Percentiles rank a stretch among this genome's conserved stretches.
Conservation (phyloP, 1,284 basidiomycete genomes). For the Moesziomyces globuligerus region DNA sequence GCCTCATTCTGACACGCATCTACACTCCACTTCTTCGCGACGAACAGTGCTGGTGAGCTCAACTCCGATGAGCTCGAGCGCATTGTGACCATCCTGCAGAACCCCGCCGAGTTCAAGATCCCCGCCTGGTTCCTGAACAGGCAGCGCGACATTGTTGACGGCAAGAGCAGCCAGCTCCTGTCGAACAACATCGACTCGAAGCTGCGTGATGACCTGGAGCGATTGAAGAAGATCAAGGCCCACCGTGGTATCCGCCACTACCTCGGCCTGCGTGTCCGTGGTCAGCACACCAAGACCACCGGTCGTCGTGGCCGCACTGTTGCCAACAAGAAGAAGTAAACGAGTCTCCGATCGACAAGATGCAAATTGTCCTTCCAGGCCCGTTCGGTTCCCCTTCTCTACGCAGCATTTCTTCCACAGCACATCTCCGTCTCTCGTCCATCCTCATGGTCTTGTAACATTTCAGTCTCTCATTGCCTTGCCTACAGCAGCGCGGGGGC, state of each 20-base stretch:
- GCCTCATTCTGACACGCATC: not conserved
- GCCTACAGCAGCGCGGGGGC: conserved; percentile 25
- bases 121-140: conserved; percentile 99
- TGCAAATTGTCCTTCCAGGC: conserved; percentile 2
- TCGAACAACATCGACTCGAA: conserved; percentile 99
- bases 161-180: conserved; percentile 94
- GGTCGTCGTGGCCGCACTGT: conserved; percentile 72
- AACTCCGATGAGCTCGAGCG: conserved; percentile 98
- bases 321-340: conserved; percentile 67
- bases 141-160: conserved; percentile 96
- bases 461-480: conserved; percentile 24
- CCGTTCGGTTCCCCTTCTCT: conserved; percentile 18
- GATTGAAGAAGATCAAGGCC: conserved; percentile 98
- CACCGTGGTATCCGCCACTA: conserved; percentile 98
- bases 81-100: conserved; percentile 99
- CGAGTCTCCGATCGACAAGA: conserved; percentile 6
- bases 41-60: conserved; percentile 83
- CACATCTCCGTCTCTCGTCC: conserved; percentile 19
- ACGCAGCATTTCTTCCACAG: conserved; percentile 32
- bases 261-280: conserved; percentile 88
- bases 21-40: not conserved
- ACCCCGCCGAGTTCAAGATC: conserved; percentile 99
- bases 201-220: conserved; percentile 96
- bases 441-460: conserved; percentile 48
- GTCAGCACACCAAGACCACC: conserved; percentile 99